phyloP scores from a whole-genome alignment of 345 rosid species.

The Clausena lansium region DNA sequence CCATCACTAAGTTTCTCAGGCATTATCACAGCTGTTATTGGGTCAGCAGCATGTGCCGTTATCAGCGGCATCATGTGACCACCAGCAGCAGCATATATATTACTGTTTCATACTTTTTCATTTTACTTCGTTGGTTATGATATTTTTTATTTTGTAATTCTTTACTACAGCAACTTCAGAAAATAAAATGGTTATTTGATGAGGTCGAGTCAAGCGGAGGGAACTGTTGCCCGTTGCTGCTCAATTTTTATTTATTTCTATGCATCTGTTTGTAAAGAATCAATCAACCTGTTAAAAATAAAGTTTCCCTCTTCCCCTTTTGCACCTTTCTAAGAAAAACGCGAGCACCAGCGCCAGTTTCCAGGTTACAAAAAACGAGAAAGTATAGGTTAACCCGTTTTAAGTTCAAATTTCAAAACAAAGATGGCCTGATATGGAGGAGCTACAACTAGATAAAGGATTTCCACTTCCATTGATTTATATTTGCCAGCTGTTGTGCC shows the following conservation, averaged over 20 bases:
- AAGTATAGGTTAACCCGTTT: neutral
- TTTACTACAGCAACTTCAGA: neutral
- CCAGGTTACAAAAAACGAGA: neutral
- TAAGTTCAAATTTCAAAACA: neutral
- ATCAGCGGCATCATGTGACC: slow-evolving; percentile 39
- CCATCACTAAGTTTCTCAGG: slow-evolving; percentile 21
- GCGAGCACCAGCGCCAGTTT: slow-evolving; percentile 16
- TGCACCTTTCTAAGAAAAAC: slow-evolving; percentile 23
- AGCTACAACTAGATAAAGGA: neutral
- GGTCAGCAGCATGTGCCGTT: slow-evolving; percentile 36
- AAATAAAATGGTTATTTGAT: slow-evolving; percentile 6
- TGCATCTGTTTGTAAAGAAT: neutral
- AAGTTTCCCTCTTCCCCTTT: neutral
- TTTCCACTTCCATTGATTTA: neutral
- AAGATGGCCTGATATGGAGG: neutral
- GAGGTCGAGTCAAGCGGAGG: neutral
- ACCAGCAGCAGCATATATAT: neutral
- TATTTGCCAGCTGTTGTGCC: neutral
- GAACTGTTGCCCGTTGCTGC: neutral
- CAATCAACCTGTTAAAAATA: neutral
- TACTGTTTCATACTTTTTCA: no score
- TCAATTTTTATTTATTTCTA: no score
- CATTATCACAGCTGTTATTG: slow-evolving; percentile 36
- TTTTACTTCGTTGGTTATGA: neutral
- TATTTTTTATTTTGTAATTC: neutral